Evolutionary conservation across 2,329 filamentous ascomycete genomes (phyloP).

Genomic region (Diplodia intermedia): DNA sequence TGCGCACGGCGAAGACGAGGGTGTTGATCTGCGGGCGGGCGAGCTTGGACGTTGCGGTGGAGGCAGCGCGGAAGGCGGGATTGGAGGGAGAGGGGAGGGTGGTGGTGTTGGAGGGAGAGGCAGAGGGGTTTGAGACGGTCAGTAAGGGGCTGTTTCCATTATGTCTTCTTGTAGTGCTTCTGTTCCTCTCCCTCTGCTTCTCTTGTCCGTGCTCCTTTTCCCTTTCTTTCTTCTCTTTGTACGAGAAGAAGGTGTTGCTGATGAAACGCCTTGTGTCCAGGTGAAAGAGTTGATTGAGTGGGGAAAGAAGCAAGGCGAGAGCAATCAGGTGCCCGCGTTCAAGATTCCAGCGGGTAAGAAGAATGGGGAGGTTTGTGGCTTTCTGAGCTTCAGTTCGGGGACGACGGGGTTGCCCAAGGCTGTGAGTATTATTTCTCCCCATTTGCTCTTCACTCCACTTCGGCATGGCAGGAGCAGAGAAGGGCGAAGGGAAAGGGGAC

Average conservation of each 20-base stretch:
- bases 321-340: conserved; percentile 57
- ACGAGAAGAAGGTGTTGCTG: background rate
- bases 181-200: too few species aligned
- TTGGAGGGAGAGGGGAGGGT: conserved; percentile 58
- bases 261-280: background rate
- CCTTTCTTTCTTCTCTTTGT: too few species aligned
- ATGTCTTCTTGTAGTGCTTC: too few species aligned
- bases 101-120: conserved; percentile 63
- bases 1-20: conserved; percentile 64
- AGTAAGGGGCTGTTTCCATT: background rate
- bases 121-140: conserved; percentile 57
- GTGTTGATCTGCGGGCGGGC: conserved; percentile 65
- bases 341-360: conserved; percentile 60
- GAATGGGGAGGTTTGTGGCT: conserved; percentile 63
- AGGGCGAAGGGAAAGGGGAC: too few species aligned
- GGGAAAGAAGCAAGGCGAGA: conserved; percentile 51
- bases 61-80: conserved; percentile 62
- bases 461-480: background rate
- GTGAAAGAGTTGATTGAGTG: conserved; percentile 55
- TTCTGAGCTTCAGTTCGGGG: conserved; percentile 59
- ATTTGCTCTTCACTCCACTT: background rate
- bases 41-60: conserved; percentile 61
- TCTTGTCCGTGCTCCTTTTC: too few species aligned
- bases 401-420: conserved; percentile 60
- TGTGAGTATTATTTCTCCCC: conserved; percentile 37